These are phyloP conservation scores for Pseudopithomyces maydicus DNA, from an alignment of 2,329 filamentous ascomycete genomes.

Conservation along the genomic window DNA sequence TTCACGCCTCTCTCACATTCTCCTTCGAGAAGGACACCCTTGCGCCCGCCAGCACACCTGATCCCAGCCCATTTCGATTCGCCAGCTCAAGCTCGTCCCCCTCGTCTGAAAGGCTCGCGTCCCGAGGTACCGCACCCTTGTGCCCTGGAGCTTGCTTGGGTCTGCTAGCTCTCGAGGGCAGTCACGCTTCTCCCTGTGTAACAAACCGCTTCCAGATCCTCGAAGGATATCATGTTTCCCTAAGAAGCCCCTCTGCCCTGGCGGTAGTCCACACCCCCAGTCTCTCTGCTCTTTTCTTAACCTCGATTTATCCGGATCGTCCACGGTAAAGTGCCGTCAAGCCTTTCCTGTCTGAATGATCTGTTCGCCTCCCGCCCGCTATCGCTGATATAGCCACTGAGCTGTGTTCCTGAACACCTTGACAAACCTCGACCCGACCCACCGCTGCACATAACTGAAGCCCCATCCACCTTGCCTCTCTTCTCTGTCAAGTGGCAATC, in stretches of 20 bases:
- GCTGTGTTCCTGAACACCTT: conserved; percentile 41
- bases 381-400: conserved; percentile 45
- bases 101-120: conserved; percentile 41
- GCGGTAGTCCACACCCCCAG: conserved; percentile 40
- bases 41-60: conserved; percentile 40
- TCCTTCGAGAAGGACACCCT: conserved; percentile 41
- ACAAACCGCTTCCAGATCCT: conserved; percentile 46
- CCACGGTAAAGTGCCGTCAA: conserved; percentile 46
- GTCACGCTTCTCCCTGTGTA: conserved; percentile 48
- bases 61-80: conserved; percentile 43
- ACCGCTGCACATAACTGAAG: conserved; percentile 37
- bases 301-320: conserved; percentile 49
- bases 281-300: conserved; percentile 42
- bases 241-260: conserved; percentile 42
- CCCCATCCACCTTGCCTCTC: conserved; percentile 31
- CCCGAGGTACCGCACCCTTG: conserved; percentile 49
- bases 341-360: conserved; percentile 46
- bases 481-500: conserved; percentile 24
- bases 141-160: conserved; percentile 34
- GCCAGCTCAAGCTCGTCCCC: conserved; percentile 40
- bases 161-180: conserved; percentile 42
- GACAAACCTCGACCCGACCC: conserved; percentile 36
- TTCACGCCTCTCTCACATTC: conserved; percentile 43
- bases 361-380: conserved; percentile 42
- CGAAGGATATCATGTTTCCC: conserved; percentile 46